These are phyloP conservation scores for Sarocladiaceae sp. DNA, from an alignment of 2,329 filamentous ascomycete species.

Conservation along the genomic window DNA sequence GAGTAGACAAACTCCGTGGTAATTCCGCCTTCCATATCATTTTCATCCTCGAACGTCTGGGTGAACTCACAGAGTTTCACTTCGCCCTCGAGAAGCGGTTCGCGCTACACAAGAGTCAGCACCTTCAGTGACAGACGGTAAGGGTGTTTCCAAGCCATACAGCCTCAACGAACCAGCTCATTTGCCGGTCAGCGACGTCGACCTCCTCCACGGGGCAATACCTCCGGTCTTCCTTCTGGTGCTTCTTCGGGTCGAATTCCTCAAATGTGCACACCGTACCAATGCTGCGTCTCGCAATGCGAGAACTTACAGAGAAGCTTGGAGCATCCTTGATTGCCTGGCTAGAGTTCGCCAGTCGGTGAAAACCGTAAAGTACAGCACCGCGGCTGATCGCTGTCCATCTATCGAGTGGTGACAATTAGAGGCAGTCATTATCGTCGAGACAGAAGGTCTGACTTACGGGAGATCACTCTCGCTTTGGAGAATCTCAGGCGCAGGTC, in stretches of 20 bases:
- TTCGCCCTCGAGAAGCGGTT: not conserved
- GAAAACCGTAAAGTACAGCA: constrained; percentile 1
- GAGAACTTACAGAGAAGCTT: not conserved
- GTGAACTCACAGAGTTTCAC: constrained; percentile 1
- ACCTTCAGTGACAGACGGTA: not conserved
- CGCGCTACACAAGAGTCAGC: not conserved
- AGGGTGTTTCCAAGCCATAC: not conserved
- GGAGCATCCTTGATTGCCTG: not conserved
- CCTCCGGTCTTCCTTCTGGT: not conserved
- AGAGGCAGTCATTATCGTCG: not conserved
- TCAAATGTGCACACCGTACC: not conserved
- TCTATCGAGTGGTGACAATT: not conserved
- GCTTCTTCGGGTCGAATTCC: not conserved
- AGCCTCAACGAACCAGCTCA: constrained; percentile 11
- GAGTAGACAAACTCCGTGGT: constrained; percentile 1
- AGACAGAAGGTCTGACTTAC: not conserved
- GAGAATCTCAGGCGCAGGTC: not conserved
- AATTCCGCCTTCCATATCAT: not conserved
- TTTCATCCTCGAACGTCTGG: not conserved
- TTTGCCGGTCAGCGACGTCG: not conserved
- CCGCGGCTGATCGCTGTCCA: constrained; percentile 2
- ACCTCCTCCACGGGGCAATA: not conserved
- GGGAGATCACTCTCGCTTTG: constrained; percentile 3
- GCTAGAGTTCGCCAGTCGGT: not conserved
- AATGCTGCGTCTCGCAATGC: constrained; percentile 10